Base-by-base conservation (phyloP, 2,329 filamentous ascomycete species). In the Teratosphaeria pseudoeucalypti region DNA sequence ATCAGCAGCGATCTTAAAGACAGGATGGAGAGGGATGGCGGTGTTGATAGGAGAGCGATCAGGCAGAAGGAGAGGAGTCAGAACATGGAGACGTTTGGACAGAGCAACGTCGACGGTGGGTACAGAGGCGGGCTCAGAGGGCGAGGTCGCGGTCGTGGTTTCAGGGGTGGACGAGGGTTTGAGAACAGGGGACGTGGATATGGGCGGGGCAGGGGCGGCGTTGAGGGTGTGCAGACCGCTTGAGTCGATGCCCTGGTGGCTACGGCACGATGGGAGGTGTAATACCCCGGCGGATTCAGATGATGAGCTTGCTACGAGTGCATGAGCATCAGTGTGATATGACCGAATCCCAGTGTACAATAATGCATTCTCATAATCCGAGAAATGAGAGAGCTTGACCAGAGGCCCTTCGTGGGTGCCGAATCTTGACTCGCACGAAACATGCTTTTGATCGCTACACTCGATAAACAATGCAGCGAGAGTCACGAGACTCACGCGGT, bases 11-110 rank as follows among this genome's bases (percentile, higher is more conserved):
- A 99, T 72, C 83, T 89, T 63, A 95, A 89, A 74, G 94, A 99
- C 65, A 85, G 94, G 52, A 85, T 89, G 57, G 63, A 70, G 56
- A 80, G 74, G 34, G 72, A 79, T 52, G 82, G 81, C 4, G 82
- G 84, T 63, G 43, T 85, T n/a, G 87, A 88, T 60, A 91, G 90
- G 34, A 85, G 89, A 55, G 90, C 95, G 73, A 95, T 94, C 85
- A 86, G 94, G 58, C 87, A 86, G 47, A 91, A 97, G 73, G 94
- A 97, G 73, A 89, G 95, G 72, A 90, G 87, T 73, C 91, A 90
- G 77, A 97, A 97, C 72, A 89, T 99, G 71, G 94, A 99, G 77
- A 99, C 94, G 0, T 99, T 99, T 67, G 94, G 94, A 9, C 92
- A 97, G 73, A 92, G 92, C 57, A 96, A 91, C 66, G 92, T 99